Conservation (phyloP, 768 basidiomycete genomes). For the Cystofilobasidium bisporidii region DNA sequence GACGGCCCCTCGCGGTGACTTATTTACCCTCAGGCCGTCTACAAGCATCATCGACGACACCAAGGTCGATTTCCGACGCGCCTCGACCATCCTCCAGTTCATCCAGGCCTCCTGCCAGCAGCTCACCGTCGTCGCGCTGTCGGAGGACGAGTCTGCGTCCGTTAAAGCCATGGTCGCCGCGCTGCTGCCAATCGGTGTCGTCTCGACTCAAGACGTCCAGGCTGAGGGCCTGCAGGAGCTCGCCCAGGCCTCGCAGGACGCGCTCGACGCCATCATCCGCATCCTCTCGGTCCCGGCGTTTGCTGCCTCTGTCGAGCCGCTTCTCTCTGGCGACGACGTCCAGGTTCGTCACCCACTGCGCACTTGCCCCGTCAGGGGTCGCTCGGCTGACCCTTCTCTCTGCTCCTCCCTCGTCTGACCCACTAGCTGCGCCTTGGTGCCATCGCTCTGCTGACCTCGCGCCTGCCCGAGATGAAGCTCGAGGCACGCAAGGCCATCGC, state of each 20-base stretch:
- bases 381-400: not conserved
- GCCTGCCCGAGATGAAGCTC: conserved; percentile 54
- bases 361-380: not conserved
- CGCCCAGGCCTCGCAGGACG: conserved; percentile 37
- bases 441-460: conserved; percentile 58
- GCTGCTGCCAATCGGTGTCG: conserved; percentile 10
- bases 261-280: conserved; percentile 50
- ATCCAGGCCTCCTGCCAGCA: conserved; percentile 9
- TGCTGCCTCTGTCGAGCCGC: conserved; percentile 34
- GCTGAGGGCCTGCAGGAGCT: conserved; percentile 29
- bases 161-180: conserved; percentile 21
- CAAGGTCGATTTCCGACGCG: conserved; percentile 25
- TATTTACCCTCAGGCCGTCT: not conserved
- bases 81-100: conserved; percentile 16
- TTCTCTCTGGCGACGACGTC: conserved; percentile 29
- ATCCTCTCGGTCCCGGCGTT: conserved; percentile 66
- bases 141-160: conserved; percentile 10
- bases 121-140: conserved; percentile 5
- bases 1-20: not conserved
- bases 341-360: conserved; percentile 4
- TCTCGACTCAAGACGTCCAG: not conserved
- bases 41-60: conserved; percentile 13
- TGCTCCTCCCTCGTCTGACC: not conserved
- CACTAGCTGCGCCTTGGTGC: conserved; percentile 51
- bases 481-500: conserved; percentile 50